These are phyloP conservation scores for Penicillium sp. DNA, from an alignment of 2,329 filamentous ascomycete genomes.

Conservation along the genomic window DNA sequence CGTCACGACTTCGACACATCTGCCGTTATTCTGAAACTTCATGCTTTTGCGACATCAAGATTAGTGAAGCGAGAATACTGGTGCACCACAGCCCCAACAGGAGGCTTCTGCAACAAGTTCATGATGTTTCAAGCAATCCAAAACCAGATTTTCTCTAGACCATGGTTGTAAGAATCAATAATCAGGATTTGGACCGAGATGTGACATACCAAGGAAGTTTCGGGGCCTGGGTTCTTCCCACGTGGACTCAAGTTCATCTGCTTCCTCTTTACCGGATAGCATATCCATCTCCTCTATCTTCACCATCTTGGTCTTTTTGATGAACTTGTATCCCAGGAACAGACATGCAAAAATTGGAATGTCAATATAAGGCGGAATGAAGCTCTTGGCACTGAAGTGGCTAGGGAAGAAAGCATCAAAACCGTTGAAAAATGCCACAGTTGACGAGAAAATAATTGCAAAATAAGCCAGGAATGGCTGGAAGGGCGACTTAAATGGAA, in stretches of 20 bases:
- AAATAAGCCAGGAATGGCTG: constrained; percentile 73
- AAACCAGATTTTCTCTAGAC: constrained; percentile 35
- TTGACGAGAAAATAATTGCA: constrained; percentile 56
- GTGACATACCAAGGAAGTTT: constrained; percentile 29
- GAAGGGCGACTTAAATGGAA: constrained; percentile 68
- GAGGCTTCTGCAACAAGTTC: too few relatives aligned
- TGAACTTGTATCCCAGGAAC: constrained; percentile 44
- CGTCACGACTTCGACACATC: too few relatives aligned
- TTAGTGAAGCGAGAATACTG: too few relatives aligned
- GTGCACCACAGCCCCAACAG: too few relatives aligned
- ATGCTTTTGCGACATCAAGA: too few relatives aligned
- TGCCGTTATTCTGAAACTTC: too few relatives aligned
- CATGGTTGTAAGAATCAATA: not conserved
- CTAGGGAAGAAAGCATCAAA: constrained; percentile 51
- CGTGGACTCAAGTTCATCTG: constrained; percentile 24
- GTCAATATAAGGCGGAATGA: constrained; percentile 59
- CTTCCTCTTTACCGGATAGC: constrained; percentile 27
- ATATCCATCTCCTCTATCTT: constrained; percentile 32
- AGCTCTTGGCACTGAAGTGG: constrained; percentile 57
- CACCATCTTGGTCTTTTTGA: constrained; percentile 38
- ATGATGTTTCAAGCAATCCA: constrained; percentile 28
- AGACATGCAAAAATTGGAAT: constrained; percentile 57
- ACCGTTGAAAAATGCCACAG: constrained; percentile 68
- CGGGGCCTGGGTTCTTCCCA: constrained; percentile 36
- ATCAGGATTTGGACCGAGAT: not conserved